Percentiles rank a stretch among this genome's conserved stretches.
phyloP scores from a whole-genome alignment of 2,329 filamentous ascomycete species.

The Xylaria sp. region DNA sequence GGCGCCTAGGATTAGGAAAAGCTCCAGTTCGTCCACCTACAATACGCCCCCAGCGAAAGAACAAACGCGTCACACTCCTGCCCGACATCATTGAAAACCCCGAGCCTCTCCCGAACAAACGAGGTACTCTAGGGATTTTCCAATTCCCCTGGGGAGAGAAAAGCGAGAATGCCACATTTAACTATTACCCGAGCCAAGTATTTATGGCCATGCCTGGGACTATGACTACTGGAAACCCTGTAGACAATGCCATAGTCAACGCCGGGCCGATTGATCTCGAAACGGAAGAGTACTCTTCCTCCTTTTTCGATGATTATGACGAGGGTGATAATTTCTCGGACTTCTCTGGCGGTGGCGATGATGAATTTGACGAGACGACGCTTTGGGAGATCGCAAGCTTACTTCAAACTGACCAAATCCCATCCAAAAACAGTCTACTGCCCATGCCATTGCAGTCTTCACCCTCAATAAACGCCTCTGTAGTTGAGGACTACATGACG shows the following conservation, averaged over 20 bases:
- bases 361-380: conserved; percentile 70
- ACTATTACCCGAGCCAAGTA: conserved; percentile 52
- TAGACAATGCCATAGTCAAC: conserved; percentile 48
- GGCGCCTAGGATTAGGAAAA: conserved; percentile 28
- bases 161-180: conserved; percentile 65
- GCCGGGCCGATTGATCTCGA: conserved; percentile 53
- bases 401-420: conserved; percentile 63
- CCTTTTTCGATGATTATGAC: conserved; percentile 71
- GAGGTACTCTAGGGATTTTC: conserved; percentile 71
- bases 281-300: conserved; percentile 58
- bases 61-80: conserved; percentile 67
- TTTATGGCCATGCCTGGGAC: conserved; percentile 64
- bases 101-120: conserved; percentile 66
- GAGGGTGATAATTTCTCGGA: conserved; percentile 55
- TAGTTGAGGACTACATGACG: conserved; percentile 51
- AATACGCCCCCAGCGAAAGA: conserved; percentile 65
- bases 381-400: conserved; percentile 73
- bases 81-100: conserved; percentile 74
- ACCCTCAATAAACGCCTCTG: conserved; percentile 40
- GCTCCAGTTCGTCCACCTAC: conserved; percentile 58
- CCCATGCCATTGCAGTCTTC: conserved; percentile 47
- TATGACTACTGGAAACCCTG: conserved; percentile 57
- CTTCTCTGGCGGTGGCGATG: conserved; percentile 56
- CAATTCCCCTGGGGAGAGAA: conserved; percentile 74
- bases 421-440: conserved; percentile 63